Percentiles rank a stretch among this genome's conserved stretches.
Evolutionary conservation across 805 yeast genomes (phyloP).

Genomic region (Pichia cabralensis): DNA sequence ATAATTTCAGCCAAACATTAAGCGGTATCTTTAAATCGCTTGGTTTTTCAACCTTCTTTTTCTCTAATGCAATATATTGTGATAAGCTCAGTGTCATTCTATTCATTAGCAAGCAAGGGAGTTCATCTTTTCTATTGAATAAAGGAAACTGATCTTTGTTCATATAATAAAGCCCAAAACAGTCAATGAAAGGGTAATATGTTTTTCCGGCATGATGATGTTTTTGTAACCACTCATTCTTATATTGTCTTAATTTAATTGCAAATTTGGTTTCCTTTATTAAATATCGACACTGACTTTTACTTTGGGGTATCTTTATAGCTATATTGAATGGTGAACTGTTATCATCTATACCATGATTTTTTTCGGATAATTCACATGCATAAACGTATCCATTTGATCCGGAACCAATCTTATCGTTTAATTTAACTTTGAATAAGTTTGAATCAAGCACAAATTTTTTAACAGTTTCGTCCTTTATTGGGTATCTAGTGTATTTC

Average conservation of each 20-base stretch:
- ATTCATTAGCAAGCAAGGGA: constrained; percentile 22
- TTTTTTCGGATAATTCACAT: constrained; percentile 12
- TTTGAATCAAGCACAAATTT: constrained; percentile 15
- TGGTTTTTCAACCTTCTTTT: neutral
- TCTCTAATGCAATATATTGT: constrained; percentile 11
- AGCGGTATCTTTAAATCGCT: constrained; percentile 14
- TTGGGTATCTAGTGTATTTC: constrained; percentile 9
- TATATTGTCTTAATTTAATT: constrained; percentile 14
- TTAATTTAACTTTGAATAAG: constrained; percentile 14
- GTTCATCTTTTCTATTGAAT: constrained; percentile 16
- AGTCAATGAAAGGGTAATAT: constrained; percentile 20
- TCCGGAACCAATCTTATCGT: constrained; percentile 19
- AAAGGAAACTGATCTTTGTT: constrained; percentile 17
- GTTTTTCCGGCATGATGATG: too few species aligned
- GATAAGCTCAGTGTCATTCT: constrained; percentile 22
- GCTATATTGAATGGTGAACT: constrained; percentile 13
- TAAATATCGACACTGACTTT: constrained; percentile 17
- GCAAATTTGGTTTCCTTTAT: constrained; percentile 21
- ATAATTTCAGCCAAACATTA: constrained; percentile 26
- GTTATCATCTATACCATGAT: constrained; percentile 6
- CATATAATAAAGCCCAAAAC: constrained; percentile 22
- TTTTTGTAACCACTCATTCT: constrained; percentile 10
- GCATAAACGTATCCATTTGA: constrained; percentile 23
- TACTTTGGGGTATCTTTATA: constrained; percentile 22
- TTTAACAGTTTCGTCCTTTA: constrained; percentile 12